Evolutionary conservation across 2,329 filamentous ascomycete genomes (phyloP).

Genomic region (Thielaviopsis musarum): DNA sequence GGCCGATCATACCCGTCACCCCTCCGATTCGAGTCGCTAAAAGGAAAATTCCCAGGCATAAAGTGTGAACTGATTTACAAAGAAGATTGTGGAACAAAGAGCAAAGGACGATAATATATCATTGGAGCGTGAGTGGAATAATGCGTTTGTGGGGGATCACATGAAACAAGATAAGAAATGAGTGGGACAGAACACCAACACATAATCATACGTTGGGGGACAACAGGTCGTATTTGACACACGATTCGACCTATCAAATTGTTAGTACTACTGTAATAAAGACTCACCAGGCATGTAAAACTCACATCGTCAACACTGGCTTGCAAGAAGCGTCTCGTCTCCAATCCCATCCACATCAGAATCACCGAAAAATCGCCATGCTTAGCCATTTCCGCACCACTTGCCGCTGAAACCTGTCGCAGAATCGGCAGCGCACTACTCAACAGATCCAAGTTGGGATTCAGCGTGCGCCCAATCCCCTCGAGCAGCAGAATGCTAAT

Average conservation of each 20-base stretch:
- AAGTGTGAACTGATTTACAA: too few species aligned
- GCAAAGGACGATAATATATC: too few species aligned
- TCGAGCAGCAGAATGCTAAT: constrained; percentile 86
- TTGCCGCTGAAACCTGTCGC: constrained; percentile 67
- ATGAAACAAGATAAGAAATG: too few species aligned
- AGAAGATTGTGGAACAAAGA: too few species aligned
- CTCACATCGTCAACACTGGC: constrained; percentile 75
- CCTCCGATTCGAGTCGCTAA: too few species aligned
- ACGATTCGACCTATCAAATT: constrained; percentile 51
- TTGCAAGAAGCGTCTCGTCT: constrained; percentile 77
- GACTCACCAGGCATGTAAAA: constrained; percentile 15
- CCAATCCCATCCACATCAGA: constrained; percentile 78
- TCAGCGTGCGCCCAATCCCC: constrained; percentile 75
- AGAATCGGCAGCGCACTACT: constrained; percentile 77
- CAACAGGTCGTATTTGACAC: constrained; percentile 78
- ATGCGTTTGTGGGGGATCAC: too few species aligned
- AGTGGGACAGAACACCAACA: too few species aligned
- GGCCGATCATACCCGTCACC: too few species aligned
- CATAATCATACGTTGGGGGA: constrained; percentile 60
- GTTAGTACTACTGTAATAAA: not conserved
- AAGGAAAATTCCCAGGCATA: too few species aligned
- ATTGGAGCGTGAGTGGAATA: too few species aligned
- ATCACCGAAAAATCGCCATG: constrained; percentile 70
- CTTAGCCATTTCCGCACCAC: constrained; percentile 51
- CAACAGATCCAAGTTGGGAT: constrained; percentile 78